Conservation (phyloP, 108 stramenopile species). For the Stephanodiscus minutulus region DNA sequence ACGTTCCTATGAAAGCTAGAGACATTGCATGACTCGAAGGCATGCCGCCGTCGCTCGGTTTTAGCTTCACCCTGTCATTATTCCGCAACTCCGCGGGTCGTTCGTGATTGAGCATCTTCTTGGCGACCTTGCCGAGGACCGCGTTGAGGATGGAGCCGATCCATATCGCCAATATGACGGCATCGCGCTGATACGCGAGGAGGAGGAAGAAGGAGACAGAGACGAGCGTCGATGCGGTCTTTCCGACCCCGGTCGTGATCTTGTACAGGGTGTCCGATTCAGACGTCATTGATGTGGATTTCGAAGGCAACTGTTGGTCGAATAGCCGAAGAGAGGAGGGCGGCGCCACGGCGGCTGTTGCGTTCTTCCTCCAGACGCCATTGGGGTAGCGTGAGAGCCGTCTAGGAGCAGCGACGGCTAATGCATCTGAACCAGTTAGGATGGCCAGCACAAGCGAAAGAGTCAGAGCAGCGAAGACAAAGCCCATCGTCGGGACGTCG, state of each 20-base stretch:
- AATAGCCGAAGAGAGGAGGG: not conserved
- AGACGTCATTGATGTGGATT: not conserved
- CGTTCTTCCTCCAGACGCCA: not conserved
- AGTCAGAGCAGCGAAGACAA: not conserved
- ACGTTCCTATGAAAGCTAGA: constrained; percentile 79
- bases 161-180: constrained; percentile 69
- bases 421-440: constrained; percentile 1
- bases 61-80: constrained; percentile 37
- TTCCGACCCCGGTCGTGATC: constrained; percentile 52
- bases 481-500: not conserved
- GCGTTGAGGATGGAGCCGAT: constrained; percentile 78
- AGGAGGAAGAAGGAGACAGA: constrained; percentile 68
- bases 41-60: constrained; percentile 82
- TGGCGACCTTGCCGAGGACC: constrained; percentile 64
- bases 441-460: no score
- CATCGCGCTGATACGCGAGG: constrained; percentile 70
- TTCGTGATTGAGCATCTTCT: constrained; percentile 66
- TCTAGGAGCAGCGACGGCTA: not conserved
- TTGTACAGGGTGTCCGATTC: constrained; percentile 1
- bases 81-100: constrained; percentile 46
- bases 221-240: constrained; percentile 74
- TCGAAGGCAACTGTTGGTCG: not conserved
- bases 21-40: constrained; percentile 89
- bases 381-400: not conserved
- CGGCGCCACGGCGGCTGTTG: not conserved